Evolutionary conservation across 306 rosid genomes (phyloP).

Genomic region (Vigna nakashimae): DNA sequence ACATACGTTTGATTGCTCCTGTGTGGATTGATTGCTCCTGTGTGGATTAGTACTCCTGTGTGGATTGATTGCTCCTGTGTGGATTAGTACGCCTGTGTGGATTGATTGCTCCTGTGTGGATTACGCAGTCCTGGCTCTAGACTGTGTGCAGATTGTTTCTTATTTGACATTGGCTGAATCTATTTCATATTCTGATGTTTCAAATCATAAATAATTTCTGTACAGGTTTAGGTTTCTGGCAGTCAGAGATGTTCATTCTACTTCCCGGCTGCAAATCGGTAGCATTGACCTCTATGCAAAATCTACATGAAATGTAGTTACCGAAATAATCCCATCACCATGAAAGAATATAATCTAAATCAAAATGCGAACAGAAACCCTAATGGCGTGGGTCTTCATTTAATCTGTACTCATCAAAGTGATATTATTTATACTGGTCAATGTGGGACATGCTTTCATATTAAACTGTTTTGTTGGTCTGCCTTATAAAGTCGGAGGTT

Average conservation of each 20-base stretch:
- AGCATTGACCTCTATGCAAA: constrained; percentile 81
- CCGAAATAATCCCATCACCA: not conserved
- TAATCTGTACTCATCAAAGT: not conserved
- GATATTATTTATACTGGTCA: not conserved
- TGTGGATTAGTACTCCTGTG: too few species aligned
- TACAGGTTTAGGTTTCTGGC: constrained; percentile 83
- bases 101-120: too few species aligned
- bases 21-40: too few species aligned
- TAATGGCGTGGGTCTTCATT: not conserved
- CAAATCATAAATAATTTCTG: constrained; percentile 31
- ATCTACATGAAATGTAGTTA: constrained; percentile 14
- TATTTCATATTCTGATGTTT: not conserved
- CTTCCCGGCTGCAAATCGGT: constrained; percentile 81
- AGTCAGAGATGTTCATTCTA: constrained; percentile 62
- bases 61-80: too few species aligned
- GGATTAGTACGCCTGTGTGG: too few species aligned
- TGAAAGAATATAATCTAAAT: not conserved
- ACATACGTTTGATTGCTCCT: too few species aligned
- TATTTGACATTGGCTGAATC: not conserved
- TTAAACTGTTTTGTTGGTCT: not conserved
- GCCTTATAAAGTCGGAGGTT: not conserved
- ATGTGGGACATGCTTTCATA: not conserved
- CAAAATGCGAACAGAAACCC: not conserved
- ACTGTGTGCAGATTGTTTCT: not conserved
- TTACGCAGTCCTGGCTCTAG: too few species aligned